Evolutionary conservation across 1,284 basidiomycete species (phyloP), one percentile per base, ranked within the genome.

Genomic region (Tilletia walkeri): DNA sequence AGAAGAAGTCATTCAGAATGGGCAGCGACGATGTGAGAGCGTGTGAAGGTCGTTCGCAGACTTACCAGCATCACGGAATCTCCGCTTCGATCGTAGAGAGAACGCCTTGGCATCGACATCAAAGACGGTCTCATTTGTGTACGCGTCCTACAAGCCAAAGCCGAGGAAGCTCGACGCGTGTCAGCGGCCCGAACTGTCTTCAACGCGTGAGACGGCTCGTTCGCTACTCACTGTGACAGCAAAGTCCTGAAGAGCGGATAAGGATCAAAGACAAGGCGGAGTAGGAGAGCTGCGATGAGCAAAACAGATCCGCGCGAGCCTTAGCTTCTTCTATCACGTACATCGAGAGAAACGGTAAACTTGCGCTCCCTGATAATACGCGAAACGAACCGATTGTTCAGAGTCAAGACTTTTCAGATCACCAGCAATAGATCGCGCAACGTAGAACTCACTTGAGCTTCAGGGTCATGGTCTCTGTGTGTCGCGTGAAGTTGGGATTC

Each of bases 21-120:
- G 9, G 41, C 6, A 14, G 41, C 41, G 41, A 9, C 41, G 41
- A 45, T 45, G 9, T 9, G 41, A 7, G 6, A 0, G 41, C 14
- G 9, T 30, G 24, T 30, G n/a, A 53, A n/a, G 50, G 50, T 7
- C 24, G 24, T 30, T 30, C 24, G 7, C 18, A 53, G 24, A 53
- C 50, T 10, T 30, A 53, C 50, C 50, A n/a, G 50, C 50, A 53
- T 53, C 50, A n/a, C 50, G 50, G 50, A 53, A 53, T n/a, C 50
- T n/a, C 18, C 50, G 50, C 24, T 53, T 53, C 24, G 18, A 30
- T 10, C 50, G 18, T 7, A 53, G 24, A n/a, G 50, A 53, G 24
- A 53, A 53, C 18, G 50, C 50, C 50, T 53, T 53, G 18, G 50
- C 50, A 53, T 53, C 50, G n/a, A 53, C 50, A 4, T 53, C 50